Evolutionary conservation across 208 protist genomes (phyloP).

Genomic region (Leishmania aethiopica): DNA sequence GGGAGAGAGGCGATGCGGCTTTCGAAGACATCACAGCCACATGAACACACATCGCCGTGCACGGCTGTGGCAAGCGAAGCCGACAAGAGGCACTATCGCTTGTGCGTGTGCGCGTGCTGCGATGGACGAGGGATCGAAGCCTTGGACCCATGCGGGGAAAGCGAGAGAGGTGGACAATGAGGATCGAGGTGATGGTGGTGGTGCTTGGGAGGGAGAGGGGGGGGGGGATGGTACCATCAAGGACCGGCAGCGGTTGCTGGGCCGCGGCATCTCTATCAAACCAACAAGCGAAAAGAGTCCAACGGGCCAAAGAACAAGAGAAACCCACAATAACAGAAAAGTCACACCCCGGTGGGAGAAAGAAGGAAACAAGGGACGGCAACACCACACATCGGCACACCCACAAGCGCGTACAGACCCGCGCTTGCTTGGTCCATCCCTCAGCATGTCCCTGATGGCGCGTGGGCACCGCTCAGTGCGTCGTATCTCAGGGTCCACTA

Average conservation of each 20-base stretch:
- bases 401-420: background rate
- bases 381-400: background rate
- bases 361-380: background rate
- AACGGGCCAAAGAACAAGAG: background rate
- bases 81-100: background rate
- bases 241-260: background rate
- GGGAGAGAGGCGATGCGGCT: background rate
- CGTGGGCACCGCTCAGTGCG: background rate
- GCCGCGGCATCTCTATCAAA: background rate
- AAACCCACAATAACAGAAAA: background rate
- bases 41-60: background rate
- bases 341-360: background rate
- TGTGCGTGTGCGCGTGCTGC: background rate
- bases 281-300: background rate
- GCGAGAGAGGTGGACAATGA: background rate
- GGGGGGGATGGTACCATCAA: background rate
- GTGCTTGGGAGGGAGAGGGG: no score
- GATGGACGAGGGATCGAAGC: background rate
- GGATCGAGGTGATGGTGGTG: background rate
- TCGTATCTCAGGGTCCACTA: background rate
- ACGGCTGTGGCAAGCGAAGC: background rate
- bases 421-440: background rate
- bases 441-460: background rate
- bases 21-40: background rate
- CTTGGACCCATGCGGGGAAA: background rate